Conservation (phyloP, 1,139 yeast genomes). For the Arxiozyma heterogenica region DNA sequence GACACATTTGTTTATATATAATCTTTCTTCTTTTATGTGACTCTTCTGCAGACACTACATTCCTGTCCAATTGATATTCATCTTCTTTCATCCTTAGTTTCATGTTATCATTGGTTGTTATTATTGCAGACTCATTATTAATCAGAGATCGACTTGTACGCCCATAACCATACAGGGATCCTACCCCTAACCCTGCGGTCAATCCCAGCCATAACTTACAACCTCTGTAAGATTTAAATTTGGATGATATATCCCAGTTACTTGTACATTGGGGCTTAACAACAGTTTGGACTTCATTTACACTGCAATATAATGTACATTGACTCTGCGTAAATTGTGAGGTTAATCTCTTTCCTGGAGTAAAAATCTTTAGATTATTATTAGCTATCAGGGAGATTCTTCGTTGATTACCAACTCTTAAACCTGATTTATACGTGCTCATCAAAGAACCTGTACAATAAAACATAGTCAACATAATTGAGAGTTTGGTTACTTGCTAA, state of each 20-base stretch:
- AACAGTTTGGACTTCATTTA: background rate
- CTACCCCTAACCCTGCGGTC: constrained; percentile 1
- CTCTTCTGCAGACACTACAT: background rate
- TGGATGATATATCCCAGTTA: background rate
- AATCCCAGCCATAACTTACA: background rate
- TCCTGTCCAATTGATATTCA: background rate
- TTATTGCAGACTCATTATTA: background rate
- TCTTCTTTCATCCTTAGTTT: background rate
- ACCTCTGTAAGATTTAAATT: background rate
- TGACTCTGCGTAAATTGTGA: background rate
- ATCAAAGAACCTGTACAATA: background rate
- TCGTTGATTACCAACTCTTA: background rate
- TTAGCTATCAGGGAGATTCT: background rate
- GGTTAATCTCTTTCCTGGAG: background rate
- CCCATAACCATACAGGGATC: background rate
- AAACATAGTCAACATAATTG: background rate
- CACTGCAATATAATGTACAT: background rate
- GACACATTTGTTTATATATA: constrained; percentile 17
- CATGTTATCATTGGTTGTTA: background rate
- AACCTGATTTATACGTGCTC: background rate
- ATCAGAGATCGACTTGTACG: background rate
- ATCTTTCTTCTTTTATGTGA: background rate
- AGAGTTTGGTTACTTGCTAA: background rate
- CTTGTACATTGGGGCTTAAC: background rate
- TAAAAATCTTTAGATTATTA: too few species aligned